phyloP scores from a whole-genome alignment of 805 yeast genomes.

The Metschnikowia noctiluminum region DNA sequence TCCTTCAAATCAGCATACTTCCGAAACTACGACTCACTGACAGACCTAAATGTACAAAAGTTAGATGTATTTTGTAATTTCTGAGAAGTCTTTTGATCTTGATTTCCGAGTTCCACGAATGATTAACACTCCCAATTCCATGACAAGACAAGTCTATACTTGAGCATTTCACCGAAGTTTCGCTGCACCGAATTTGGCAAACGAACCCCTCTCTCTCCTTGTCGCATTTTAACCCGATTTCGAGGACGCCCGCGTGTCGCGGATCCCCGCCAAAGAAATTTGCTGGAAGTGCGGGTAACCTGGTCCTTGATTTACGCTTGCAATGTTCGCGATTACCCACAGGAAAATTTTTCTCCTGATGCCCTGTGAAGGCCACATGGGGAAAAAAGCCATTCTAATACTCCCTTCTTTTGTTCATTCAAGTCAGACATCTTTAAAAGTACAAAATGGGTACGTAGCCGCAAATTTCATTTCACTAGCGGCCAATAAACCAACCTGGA shows the following conservation, averaged over 20 bases:
- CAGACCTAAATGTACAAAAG: too few species aligned
- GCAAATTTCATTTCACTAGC: too few species aligned
- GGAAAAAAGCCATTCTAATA: constrained; percentile 18
- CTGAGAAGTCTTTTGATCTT: background rate
- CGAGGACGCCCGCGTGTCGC: constrained; percentile 3
- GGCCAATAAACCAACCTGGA: too few species aligned
- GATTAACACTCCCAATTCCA: too few species aligned
- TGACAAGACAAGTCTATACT: too few species aligned
- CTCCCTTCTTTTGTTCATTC: constrained; percentile 20
- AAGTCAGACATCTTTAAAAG: constrained; percentile 26
- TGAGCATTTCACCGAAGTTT: too few species aligned
- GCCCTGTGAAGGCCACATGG: constrained; percentile 21
- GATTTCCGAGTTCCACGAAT: background rate
- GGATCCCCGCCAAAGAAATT: constrained; percentile 5
- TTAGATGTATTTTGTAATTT: too few species aligned
- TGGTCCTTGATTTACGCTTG: constrained; percentile 14
- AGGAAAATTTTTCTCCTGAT: constrained; percentile 21
- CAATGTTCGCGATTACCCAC: constrained; percentile 11
- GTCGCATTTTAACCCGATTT: background rate
- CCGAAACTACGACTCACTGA: too few species aligned
- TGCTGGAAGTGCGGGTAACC: constrained; percentile 19
- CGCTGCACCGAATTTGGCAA: background rate
- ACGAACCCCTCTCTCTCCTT: background rate
- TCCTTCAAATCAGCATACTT: too few species aligned
- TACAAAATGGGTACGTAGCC: constrained; percentile 37